phyloP scores from a whole-genome alignment of 2,329 filamentous ascomycete genomes.

The Cladophialophora yegresii region DNA sequence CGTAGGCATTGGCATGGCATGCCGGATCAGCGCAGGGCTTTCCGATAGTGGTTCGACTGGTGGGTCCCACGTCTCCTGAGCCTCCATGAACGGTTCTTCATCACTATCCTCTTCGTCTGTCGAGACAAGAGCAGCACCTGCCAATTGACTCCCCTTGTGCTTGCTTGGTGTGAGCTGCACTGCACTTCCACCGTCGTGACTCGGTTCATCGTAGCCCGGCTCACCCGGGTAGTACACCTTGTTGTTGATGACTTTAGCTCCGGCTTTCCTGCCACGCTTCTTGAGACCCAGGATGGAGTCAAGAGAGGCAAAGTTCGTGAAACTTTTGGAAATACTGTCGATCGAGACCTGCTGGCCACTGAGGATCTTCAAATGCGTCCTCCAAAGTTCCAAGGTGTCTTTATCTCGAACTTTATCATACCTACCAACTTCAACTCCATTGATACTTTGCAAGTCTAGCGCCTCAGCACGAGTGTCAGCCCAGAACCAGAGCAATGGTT shows the following conservation, averaged over 20 bases:
- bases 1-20: background rate
- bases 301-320: constrained; percentile 13
- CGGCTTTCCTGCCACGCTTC: constrained; percentile 29
- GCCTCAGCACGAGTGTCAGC: constrained; percentile 59
- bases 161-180: constrained; percentile 22
- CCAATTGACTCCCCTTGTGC: constrained; percentile 32
- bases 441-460: constrained; percentile 58
- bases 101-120: constrained; percentile 34
- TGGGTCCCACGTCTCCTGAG: constrained; percentile 18
- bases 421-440: constrained; percentile 54
- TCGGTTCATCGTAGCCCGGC: constrained; percentile 22
- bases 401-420: constrained; percentile 51
- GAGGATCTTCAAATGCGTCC: constrained; percentile 50
- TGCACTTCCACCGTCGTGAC: constrained; percentile 1
- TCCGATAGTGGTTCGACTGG: background rate
- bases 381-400: constrained; percentile 45
- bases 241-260: constrained; percentile 34
- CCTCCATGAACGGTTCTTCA: constrained; percentile 32
- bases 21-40: background rate
- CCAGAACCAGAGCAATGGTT: constrained; percentile 55
- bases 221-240: constrained; percentile 31
- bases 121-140: constrained; percentile 28
- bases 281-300: constrained; percentile 2
- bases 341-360: constrained; percentile 40
- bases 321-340: constrained; percentile 5